Evolutionary conservation across 75 land plant genomes (phyloP).

Genomic region (Pinus albicaulis): DNA sequence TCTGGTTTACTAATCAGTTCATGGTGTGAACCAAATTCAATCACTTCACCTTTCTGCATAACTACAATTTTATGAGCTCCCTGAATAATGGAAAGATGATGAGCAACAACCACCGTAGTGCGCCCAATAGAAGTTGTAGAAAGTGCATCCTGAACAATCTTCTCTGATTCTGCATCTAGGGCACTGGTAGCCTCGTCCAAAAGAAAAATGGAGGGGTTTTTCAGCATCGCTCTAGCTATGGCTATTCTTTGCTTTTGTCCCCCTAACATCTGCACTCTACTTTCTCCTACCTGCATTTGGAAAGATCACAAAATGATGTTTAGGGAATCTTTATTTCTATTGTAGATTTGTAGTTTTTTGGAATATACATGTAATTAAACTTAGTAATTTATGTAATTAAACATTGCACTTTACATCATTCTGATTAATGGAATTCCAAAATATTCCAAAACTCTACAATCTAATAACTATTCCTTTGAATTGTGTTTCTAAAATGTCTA

Average conservation of each 20-base stretch:
- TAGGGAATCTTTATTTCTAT: background rate
- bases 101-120: constrained; percentile 59
- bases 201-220: constrained; percentile 52
- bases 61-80: background rate
- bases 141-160: constrained; percentile 57
- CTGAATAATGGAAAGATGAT: constrained; percentile 55
- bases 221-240: constrained; percentile 64
- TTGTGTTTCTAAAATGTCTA: too few relatives aligned
- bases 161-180: constrained; percentile 55
- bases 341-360: background rate
- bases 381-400: too few relatives aligned
- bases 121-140: constrained; percentile 43
- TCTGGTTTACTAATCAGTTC: too few relatives aligned
- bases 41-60: too few relatives aligned
- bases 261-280: constrained; percentile 64
- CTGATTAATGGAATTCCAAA: background rate
- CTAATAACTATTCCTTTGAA: too few relatives aligned
- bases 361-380: too few relatives aligned
- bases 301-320: background rate
- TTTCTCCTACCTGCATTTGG: constrained; percentile 71
- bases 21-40: too few relatives aligned
- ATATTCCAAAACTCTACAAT: background rate
- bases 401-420: too few relatives aligned
- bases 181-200: constrained; percentile 73
- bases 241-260: constrained; percentile 68